Conservation (phyloP, 805 yeast species). For the Diddensiella transvaalensis region DNA sequence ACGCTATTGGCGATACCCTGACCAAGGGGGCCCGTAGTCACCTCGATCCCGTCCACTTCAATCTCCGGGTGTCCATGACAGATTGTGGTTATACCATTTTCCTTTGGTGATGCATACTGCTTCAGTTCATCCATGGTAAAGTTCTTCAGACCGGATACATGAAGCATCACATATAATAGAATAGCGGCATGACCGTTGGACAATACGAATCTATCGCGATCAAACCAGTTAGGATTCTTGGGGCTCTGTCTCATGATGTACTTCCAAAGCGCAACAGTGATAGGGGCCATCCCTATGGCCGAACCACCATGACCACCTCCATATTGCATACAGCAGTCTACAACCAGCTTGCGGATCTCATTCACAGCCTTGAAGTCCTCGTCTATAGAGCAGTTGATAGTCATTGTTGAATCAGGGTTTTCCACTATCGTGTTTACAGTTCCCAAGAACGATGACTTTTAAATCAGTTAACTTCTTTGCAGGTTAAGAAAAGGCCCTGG, state of each 20-base stretch:
- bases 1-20: slow-evolving; percentile 42
- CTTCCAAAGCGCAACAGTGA: slow-evolving; percentile 38
- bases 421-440: no score
- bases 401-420: no score
- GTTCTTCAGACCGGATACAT: slow-evolving; percentile 37
- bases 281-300: slow-evolving; percentile 43
- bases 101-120: slow-evolving; percentile 33
- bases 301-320: slow-evolving; percentile 41
- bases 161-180: slow-evolving; percentile 33
- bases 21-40: slow-evolving; percentile 42
- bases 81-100: slow-evolving; percentile 26
- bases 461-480: no score
- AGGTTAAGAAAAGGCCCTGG: no score
- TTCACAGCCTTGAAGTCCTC: no score
- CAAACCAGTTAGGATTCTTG: slow-evolving; percentile 34
- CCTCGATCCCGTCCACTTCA: slow-evolving; percentile 37
- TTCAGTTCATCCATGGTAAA: slow-evolving; percentile 37
- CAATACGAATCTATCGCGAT: slow-evolving; percentile 39
- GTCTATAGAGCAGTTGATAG: no score
- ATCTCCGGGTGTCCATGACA: slow-evolving; percentile 44
- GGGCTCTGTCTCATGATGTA: slow-evolving; percentile 34
- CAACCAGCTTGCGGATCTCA: slow-evolving; percentile 20
- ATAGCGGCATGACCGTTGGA: slow-evolving; percentile 40
- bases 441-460: no score
- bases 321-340: slow-evolving; percentile 24